Base-by-base conservation (phyloP, 768 basidiomycete genomes). In the Pholiota conissans region DNA sequence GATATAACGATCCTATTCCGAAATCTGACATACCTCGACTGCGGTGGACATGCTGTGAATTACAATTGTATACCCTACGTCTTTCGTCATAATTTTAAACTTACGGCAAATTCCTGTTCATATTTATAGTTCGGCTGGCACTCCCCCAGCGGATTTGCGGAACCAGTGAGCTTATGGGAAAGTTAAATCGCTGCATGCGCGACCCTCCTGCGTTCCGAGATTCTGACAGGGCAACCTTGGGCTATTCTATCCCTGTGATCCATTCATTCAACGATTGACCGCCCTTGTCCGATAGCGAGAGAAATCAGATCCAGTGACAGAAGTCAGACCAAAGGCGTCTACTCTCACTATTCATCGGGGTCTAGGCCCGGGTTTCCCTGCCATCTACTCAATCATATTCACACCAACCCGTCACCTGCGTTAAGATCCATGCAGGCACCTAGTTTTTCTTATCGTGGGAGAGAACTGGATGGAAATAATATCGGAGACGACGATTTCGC, bases 391-490 rank as follows among this genome's bases (percentile, higher is more conserved):
- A 22, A 35, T 29, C 49, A 49, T 61, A 59, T 62, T 66, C 63
- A 56, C 61, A 62, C 61, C 60, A 55, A 61, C 53, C 60, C 47
- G 47, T 51, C 50, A 24, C 42, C 47, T 50, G 54, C 56, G 55
- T 59, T 56, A 61, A 60, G 52, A 55, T 37, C 49, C 54, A 59
- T 40, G 35, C 48, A 54, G 26, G 49, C 40, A 27, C 32, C 29
- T 24, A 10, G 16, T 45, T 49, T 60, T 61, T 60, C 61, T 56
- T 60, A 52, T 52, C 50, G 50, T 35, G 35, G 22, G 56, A 63
- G 55, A 64, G 60, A 54, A 39, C 56, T 60, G 63, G 62, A 68
- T 63, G 45, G 39, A 62, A 55, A 57, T 55, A 46, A 49, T 27
- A 55, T 61, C 53, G 55, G 55, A 40, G 42, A 37, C 35, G 34